Conservation (phyloP, 257 asterid genomes). For the Lithospermum erythrorhizon region DNA sequence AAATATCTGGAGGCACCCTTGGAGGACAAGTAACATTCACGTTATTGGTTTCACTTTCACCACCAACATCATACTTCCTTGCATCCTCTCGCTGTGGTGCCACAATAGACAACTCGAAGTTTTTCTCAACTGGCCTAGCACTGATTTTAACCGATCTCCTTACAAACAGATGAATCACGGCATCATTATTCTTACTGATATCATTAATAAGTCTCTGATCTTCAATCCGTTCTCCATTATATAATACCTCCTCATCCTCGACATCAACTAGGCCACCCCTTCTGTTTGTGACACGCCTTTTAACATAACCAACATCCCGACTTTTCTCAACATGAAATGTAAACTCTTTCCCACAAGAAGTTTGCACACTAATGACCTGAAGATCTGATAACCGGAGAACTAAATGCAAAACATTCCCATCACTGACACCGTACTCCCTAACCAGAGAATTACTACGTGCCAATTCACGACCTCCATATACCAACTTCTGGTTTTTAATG, state of each 20-base stretch:
- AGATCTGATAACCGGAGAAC: constrained; percentile 54
- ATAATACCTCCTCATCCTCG: constrained; percentile 33
- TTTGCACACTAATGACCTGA: constrained; percentile 40
- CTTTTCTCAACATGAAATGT: constrained; percentile 60
- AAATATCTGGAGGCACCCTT: constrained; percentile 14
- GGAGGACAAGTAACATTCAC: constrained; percentile 12
- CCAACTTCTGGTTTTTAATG: constrained; percentile 61
- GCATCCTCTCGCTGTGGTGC: constrained; percentile 21
- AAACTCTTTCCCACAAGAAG: constrained; percentile 45
- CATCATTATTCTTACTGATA: constrained; percentile 32
- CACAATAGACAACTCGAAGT: constrained; percentile 45
- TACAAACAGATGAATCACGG: constrained; percentile 55
- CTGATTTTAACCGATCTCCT: constrained; percentile 43
- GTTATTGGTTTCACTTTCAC: constrained; percentile 6
- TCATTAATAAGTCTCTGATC: constrained; percentile 48
- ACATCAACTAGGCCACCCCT: constrained; percentile 31
- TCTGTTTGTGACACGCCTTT: constrained; percentile 46
- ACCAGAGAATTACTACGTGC: constrained; percentile 45
- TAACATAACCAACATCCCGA: constrained; percentile 54
- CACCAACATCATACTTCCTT: constrained; percentile 1
- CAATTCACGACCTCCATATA: constrained; percentile 60
- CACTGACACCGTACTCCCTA: constrained; percentile 50
- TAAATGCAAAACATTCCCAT: constrained; percentile 61
- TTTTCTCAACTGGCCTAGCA: constrained; percentile 36
- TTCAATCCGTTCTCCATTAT: constrained; percentile 56